Evolutionary conservation across 176 grass and related monocot species (phyloP).

Genomic region (Avena eriantha): DNA sequence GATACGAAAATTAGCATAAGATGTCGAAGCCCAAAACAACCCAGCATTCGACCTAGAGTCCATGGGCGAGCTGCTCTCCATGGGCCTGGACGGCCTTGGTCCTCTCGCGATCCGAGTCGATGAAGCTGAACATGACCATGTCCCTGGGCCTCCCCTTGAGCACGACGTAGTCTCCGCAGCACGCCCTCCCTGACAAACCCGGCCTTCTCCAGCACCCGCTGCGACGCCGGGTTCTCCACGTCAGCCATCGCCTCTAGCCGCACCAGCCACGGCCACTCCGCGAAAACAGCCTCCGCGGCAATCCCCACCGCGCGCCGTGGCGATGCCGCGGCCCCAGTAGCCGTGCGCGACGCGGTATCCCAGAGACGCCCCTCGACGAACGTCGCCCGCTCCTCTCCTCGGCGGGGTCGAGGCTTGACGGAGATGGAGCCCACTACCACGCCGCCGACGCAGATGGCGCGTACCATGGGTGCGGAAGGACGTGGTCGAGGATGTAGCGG

Average conservation of each 20-base stretch:
- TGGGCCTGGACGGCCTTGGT: neutral
- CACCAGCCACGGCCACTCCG: conserved; percentile 51
- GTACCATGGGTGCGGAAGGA: conserved; percentile 85
- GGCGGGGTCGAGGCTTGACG: conserved; percentile 41
- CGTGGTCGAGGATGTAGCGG: conserved; percentile 62
- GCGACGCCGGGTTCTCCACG: conserved; percentile 74
- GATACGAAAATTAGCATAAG: neutral
- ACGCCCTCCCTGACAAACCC: conserved; percentile 66
- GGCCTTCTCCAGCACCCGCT: conserved; percentile 89
- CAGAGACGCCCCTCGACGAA: conserved; percentile 55
- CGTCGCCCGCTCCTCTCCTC: neutral
- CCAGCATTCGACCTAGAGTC: neutral
- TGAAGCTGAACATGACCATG: conserved; percentile 75
- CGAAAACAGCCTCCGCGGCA: conserved; percentile 43
- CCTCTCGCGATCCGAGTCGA: neutral
- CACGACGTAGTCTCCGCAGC: conserved; percentile 58
- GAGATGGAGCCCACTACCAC: conserved; percentile 74
- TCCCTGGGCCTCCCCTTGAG: conserved; percentile 69
- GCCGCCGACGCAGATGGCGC: conserved; percentile 58
- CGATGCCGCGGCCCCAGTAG: conserved; percentile 69
- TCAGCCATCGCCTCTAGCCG: conserved; percentile 76
- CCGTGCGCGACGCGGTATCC: conserved; percentile 69
- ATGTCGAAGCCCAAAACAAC: neutral
- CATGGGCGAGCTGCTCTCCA: neutral
- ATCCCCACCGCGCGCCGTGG: conserved; percentile 47